Evolutionary conservation across 345 rosid species (phyloP), one percentile per base, ranked within the genome.

Genomic region (Citrus reticulata): DNA sequence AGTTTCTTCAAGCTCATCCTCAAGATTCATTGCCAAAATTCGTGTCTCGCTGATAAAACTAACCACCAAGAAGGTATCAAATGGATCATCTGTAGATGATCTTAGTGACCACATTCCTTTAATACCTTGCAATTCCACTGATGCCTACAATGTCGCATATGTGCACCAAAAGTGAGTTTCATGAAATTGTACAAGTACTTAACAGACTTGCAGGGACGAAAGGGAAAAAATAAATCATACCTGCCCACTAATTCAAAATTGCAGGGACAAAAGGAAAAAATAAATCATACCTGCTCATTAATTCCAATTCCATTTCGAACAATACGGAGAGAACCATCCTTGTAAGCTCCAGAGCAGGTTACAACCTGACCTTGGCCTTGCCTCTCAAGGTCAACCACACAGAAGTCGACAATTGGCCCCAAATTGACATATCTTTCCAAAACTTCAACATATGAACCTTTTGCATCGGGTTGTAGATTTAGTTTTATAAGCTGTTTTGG

Each of bases 361-460:
- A 95, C 97, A 79, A 95, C 97, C 89, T 95, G 99, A 72, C 98
- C 95, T 84, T 93, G 98, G 81, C 99, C 99, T 85, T 95, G 99
- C 89, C 98, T 92, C 90, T 95, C 99, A 58, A 93, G 96, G 86
- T 95, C 97, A 72, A 95, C 95, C 71, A 93, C 97, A 83, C 95
- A 92, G 81, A 93, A 91, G 85, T 93, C 99, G 60, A 89, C 93
- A 68, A 95, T 93, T 70, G 99, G 99, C 75, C 99, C 99, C 88
- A 95, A 84, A 82, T 93, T 95, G 85, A 93, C 96, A 84, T 90
- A 91, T 77, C 89, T 86, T 69, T 95, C 99, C 87, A 93, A 65
- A 70, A 92, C 94, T 86, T 95, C 95, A 20, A 93, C 96, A 77
- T 90, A 93, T 67, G 97, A 92, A 78, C 98, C 99, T 84, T 89